A percentile compares a stretch with the other conserved stretches of the same genome.
phyloP scores from a whole-genome alignment of 225 moss, liverwort and hornwort species.

The Rhytidiadelphus loreus region DNA sequence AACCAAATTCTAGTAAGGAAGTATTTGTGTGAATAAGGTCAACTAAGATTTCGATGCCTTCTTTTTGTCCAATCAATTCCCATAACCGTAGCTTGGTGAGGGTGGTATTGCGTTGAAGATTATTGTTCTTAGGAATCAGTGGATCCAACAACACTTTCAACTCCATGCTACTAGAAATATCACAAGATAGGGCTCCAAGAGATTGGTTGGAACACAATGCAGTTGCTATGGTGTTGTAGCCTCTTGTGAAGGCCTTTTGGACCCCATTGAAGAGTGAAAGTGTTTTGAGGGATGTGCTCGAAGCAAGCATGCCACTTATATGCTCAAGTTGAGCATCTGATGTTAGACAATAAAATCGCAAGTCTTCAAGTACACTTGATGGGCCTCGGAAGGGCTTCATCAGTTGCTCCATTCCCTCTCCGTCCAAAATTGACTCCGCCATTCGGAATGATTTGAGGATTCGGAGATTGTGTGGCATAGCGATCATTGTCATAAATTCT shows the following conservation, averaged over 20 bases:
- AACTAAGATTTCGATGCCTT: background rate
- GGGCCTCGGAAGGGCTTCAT: background rate
- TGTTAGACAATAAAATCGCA: accelerated
- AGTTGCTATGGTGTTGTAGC: background rate
- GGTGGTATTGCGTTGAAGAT: background rate
- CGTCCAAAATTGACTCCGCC: no score
- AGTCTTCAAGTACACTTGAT: accelerated
- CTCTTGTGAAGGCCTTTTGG: background rate
- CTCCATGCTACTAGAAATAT: background rate
- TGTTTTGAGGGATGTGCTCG: no score
- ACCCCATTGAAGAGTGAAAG: no score
- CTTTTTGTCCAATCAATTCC: background rate
- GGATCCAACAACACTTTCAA: background rate
- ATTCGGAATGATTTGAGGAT: background rate
- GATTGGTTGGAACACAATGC: background rate
- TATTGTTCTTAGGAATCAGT: accelerated
- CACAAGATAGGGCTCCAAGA: accelerated
- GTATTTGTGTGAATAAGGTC: no score
- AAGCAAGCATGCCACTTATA: background rate
- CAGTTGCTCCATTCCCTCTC: background rate
- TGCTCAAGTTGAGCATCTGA: background rate
- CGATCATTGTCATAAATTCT: background rate
- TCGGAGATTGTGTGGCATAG: background rate
- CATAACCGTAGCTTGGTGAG: background rate
- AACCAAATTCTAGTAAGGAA: no score